phyloP scores from a whole-genome alignment of 129 eudicot species.

The Flaveria ramosissima region DNA sequence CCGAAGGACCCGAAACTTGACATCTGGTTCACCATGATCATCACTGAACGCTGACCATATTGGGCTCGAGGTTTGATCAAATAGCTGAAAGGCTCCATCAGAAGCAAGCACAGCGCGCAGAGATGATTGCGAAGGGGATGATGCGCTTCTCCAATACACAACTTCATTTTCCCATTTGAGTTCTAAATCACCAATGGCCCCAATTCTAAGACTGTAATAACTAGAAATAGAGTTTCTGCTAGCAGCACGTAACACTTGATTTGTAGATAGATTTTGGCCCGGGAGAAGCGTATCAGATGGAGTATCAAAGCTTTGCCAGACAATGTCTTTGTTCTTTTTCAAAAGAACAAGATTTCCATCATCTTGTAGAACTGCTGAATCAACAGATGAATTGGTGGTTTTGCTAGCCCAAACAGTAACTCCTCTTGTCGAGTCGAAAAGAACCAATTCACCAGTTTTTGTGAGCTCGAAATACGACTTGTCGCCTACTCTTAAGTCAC shows the following conservation, averaged over 20 bases:
- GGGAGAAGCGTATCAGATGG: slow-evolving; percentile 70
- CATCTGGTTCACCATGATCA: slow-evolving; percentile 59
- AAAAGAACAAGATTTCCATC: slow-evolving; percentile 60
- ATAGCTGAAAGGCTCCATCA: slow-evolving; percentile 54
- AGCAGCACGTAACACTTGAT: slow-evolving; percentile 59
- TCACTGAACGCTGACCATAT: slow-evolving; percentile 60
- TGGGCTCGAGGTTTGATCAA: slow-evolving; percentile 42
- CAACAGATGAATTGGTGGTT: slow-evolving; percentile 46
- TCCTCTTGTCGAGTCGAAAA: slow-evolving; percentile 52
- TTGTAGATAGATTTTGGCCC: slow-evolving; percentile 48
- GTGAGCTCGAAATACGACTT: slow-evolving; percentile 59
- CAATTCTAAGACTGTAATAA: slow-evolving; percentile 55
- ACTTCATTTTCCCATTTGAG: slow-evolving; percentile 62
- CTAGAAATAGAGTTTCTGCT: slow-evolving; percentile 54
- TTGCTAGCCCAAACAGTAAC: slow-evolving; percentile 60
- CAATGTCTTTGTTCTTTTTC: slow-evolving; percentile 38
- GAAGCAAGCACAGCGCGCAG: slow-evolving; percentile 47
- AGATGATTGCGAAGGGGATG: slow-evolving; percentile 19
- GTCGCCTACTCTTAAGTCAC: slow-evolving; percentile 54
- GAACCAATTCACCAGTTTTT: slow-evolving; percentile 49
- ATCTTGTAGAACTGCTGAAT: slow-evolving; percentile 49
- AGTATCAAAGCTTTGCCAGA: slow-evolving; percentile 71
- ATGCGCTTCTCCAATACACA: slow-evolving; percentile 51
- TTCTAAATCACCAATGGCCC: slow-evolving; percentile 47
- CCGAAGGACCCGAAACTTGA: slow-evolving; percentile 58